These are phyloP conservation scores for Podaxis sp. DNA, from an alignment of 768 basidiomycete genomes.

Conservation along the genomic window DNA sequence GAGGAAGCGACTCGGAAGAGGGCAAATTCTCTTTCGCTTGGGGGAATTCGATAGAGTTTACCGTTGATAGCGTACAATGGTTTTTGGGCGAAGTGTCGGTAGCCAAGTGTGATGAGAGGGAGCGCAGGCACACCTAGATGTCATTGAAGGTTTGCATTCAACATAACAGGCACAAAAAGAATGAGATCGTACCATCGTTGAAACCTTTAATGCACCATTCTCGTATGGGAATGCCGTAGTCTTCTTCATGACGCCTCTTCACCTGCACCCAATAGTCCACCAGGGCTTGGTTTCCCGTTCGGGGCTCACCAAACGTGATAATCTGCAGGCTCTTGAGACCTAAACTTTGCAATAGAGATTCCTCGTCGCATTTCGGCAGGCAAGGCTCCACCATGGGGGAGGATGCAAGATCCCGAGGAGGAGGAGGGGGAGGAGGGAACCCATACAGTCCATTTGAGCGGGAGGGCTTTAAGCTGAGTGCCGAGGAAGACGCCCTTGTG, in stretches of 20 bases:
- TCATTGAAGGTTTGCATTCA: conserved; percentile 3
- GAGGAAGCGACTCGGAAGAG: conserved; percentile 34
- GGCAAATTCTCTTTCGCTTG: conserved; percentile 43
- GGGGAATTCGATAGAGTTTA: conserved; percentile 45
- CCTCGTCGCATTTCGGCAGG: not conserved
- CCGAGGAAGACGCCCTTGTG: not conserved
- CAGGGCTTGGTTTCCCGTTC: conserved; percentile 44
- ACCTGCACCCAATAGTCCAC: conserved; percentile 40
- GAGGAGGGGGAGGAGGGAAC: not conserved
- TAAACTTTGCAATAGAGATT: conserved; percentile 22
- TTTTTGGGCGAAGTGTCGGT: conserved; percentile 45
- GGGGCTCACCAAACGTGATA: conserved; percentile 50
- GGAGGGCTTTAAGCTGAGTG: not conserved
- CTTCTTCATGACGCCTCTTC: conserved; percentile 29
- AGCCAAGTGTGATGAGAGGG: conserved; percentile 52
- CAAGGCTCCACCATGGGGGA: not conserved
- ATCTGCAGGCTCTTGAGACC: conserved; percentile 34
- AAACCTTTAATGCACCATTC: conserved; percentile 54
- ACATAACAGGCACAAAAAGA: not conserved
- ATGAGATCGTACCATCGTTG: conserved; percentile 46
- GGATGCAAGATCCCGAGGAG: not conserved
- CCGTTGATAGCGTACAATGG: conserved; percentile 52
- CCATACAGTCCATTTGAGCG: not conserved
- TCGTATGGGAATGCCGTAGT: conserved; percentile 34
- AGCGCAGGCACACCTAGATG: conserved; percentile 50